Evolutionary conservation across 352 stramenopile species (phyloP).

Genomic region (Pilasporangium apinafurcum): DNA sequence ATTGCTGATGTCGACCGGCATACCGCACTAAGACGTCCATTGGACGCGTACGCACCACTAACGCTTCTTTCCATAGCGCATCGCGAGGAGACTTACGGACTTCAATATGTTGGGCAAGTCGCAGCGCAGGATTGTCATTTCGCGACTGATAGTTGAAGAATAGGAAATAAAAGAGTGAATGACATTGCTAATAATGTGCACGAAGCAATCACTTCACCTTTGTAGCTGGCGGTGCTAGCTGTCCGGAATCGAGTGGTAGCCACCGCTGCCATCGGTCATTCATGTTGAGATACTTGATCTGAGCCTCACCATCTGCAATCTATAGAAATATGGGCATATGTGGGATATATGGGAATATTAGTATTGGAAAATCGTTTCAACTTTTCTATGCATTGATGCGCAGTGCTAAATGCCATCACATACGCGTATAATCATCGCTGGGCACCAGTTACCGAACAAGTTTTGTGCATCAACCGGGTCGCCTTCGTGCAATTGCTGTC

Average conservation of each 20-base stretch:
- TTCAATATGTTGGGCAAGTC: constrained; percentile 63
- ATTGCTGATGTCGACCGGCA: constrained; percentile 53
- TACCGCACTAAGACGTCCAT: constrained; percentile 59
- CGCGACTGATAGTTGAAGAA: constrained; percentile 15
- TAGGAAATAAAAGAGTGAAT: too few species aligned
- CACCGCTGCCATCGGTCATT: constrained; percentile 69
- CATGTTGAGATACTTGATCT: constrained; percentile 79
- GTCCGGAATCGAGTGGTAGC: constrained; percentile 54
- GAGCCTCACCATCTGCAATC: constrained; percentile 53
- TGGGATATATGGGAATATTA: too few species aligned
- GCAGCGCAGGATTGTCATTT: constrained; percentile 54
- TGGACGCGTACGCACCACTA: constrained; percentile 36
- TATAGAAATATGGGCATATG: constrained; percentile 5
- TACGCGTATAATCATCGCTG: constrained; percentile 43
- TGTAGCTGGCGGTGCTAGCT: constrained; percentile 43
- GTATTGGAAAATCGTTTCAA: too few species aligned
- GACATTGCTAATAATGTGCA: too few species aligned
- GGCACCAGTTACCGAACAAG: constrained; percentile 81
- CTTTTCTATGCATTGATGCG: too few species aligned
- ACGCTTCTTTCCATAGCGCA: constrained; percentile 58
- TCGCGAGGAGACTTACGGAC: constrained; percentile 33
- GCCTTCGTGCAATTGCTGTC: constrained; percentile 50
- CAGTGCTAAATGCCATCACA: too few species aligned
- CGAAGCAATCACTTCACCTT: constrained; percentile 25
- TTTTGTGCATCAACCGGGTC: constrained; percentile 76